Conservation (phyloP, 2,329 filamentous ascomycete genomes). For the Fusarium longipes region DNA sequence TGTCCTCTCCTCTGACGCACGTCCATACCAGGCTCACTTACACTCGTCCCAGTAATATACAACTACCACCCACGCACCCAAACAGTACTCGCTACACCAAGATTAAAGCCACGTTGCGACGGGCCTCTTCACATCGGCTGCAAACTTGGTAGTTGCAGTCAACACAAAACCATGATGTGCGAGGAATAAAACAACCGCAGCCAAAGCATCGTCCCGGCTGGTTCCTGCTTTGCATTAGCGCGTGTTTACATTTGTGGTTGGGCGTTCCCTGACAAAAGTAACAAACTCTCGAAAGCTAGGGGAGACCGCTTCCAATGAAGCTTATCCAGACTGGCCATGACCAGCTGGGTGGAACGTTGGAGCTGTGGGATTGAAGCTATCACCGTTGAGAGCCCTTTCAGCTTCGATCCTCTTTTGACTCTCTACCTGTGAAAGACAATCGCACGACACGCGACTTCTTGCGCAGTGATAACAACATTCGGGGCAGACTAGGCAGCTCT, state of each 20-base stretch:
- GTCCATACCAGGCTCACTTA: no score
- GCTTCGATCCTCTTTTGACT: not conserved
- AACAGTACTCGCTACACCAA: not conserved
- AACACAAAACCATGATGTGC: not conserved
- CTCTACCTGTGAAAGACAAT: slow-evolving; percentile 7
- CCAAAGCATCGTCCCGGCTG: not conserved
- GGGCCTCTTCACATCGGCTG: not conserved
- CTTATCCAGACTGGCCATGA: not conserved
- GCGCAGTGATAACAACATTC: slow-evolving; percentile 17
- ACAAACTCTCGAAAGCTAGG: not conserved
- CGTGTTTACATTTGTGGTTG: not conserved
- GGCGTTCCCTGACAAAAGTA: not conserved
- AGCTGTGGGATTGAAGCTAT: not conserved
- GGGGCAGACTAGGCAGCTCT: slow-evolving; percentile 1
- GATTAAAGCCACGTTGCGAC: not conserved
- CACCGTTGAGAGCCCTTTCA: not conserved
- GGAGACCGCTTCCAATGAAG: not conserved
- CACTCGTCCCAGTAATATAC: no score
- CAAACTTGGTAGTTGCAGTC: not conserved
- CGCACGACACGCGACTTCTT: not conserved
- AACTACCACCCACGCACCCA: no score
- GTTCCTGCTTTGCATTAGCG: not conserved
- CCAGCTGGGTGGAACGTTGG: not conserved
- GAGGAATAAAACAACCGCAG: not conserved
- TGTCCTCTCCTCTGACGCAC: no score